phyloP scores from a whole-genome alignment of 2,329 filamentous ascomycete genomes.

The Pseudohalonectria lignicola region DNA sequence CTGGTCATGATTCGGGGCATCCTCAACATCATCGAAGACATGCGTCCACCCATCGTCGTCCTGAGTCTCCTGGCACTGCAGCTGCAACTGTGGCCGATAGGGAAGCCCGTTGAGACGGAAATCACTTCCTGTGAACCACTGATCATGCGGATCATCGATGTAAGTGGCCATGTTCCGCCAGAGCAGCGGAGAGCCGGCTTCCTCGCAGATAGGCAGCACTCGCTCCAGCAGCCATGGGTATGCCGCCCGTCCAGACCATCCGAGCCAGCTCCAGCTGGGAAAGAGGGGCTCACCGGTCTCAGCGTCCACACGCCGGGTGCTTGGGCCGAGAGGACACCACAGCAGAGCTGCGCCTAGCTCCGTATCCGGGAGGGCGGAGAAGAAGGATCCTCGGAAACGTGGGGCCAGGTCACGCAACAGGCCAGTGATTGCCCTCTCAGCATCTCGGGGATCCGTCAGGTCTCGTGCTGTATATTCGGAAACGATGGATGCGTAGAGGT shows the following conservation, averaged over 20 bases:
- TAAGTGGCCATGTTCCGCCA: conserved; percentile 1
- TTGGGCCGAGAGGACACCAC: conserved; percentile 14
- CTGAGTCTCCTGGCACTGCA: background rate
- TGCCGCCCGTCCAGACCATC: conserved; percentile 1
- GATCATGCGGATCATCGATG: conserved; percentile 1
- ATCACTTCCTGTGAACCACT: conserved; percentile 2
- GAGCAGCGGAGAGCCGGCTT: conserved; percentile 2
- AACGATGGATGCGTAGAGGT: background rate
- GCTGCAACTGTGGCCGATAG: background rate
- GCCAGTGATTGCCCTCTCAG: conserved; percentile 21
- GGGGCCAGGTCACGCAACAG: conserved; percentile 15
- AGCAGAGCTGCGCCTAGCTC: conserved; percentile 22
- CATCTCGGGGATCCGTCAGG: conserved; percentile 15
- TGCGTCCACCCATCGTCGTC: conserved; percentile 1
- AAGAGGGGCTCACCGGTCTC: background rate
- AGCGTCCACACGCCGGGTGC: background rate
- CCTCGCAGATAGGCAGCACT: conserved; percentile 1
- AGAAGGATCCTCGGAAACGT: conserved; percentile 12
- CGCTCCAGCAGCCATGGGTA: conserved; percentile 3
- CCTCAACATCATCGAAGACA: too few relatives aligned
- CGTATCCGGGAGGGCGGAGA: conserved; percentile 18
- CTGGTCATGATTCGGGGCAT: too few relatives aligned
- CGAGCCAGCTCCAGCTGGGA: conserved; percentile 3
- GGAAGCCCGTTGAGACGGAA: conserved; percentile 1
- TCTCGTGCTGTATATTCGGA: conserved; percentile 14